Evolutionary conservation across 139 green algal genomes (phyloP), one percentile per base, ranked within the genome.

Genomic region (Chlorella sp.): DNA sequence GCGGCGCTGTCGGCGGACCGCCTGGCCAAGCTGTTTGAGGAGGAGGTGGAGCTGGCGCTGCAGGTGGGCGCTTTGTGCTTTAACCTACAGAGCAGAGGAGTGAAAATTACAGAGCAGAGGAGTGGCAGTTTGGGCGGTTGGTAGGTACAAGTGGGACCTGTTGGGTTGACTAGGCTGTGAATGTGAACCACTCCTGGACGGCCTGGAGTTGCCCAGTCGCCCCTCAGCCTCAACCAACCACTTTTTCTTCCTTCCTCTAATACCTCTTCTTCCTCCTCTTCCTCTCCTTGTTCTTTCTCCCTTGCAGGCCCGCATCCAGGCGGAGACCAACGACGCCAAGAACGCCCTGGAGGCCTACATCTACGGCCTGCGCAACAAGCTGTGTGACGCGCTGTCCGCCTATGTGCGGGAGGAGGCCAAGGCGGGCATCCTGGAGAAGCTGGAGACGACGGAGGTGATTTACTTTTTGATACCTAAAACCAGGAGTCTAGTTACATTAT

Each of bases 291-390:
- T 79, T 1, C 61, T 34, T 68, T n/a, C 57, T 36, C 77, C n/a
- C 66, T 94, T 91, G 28, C 88, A 95, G 86, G 96, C 99, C 92
- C 94, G 92, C 84, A 91, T 99, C 76, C 97, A 98, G 93, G 97
- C 99, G 92, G 97, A 99, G 92, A 99, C 98, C 48, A 97, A 97
- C 76, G 97, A 99, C 90, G 91, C 90, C 71, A 99, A 99, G 95
- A 99, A 99, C 91, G 96, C 94, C 24, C 86, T 99, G 73, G 98
- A 99, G 95, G 93, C 88, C 18, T 99, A 99, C 93, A 94, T 99
- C 68, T 99, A 99, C 89, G 88, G 84, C 34, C 95, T 99, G 89
- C 94, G 97, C 81, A 96, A 95, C 92, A 95, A 96, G 91, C 92
- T 99, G 85, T 89, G 87, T 82, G 97, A 96, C 40, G 39, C 66